A percentile compares a stretch with the other conserved stretches of the same genome.
These are phyloP conservation scores for Sanghuangporus sanghuang DNA, from an alignment of 1,284 basidiomycete species.

Conservation along the genomic window DNA sequence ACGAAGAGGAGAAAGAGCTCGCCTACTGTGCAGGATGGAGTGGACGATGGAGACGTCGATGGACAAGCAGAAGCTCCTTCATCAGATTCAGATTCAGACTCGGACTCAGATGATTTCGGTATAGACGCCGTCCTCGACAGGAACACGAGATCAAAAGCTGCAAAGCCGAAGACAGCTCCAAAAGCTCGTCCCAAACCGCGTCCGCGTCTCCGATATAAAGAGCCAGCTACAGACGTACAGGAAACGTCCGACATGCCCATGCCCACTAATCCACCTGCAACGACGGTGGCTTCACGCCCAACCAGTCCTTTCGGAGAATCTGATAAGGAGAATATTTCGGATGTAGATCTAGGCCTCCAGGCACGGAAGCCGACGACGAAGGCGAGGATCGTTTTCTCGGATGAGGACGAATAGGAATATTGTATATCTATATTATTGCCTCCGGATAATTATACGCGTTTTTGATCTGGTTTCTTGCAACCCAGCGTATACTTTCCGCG, in stretches of 20 bases:
- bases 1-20: conserved; percentile 7
- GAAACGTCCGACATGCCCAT: not conserved
- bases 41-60: not conserved
- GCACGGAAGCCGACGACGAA: conserved; percentile 7
- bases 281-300: not conserved
- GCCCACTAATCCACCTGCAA: not conserved
- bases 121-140: not conserved
- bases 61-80: not conserved
- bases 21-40: not conserved
- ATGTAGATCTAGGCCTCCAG: not conserved
- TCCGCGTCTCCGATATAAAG: not conserved
- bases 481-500: too few relatives aligned
- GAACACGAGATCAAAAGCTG: not conserved
- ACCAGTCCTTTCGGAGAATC: not conserved
- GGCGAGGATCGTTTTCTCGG: conserved; percentile 8
- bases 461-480: too few relatives aligned
- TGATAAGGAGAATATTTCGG: not conserved
- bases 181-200: conserved; percentile 2
- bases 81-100: conserved; percentile 4
- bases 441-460: too few relatives aligned
- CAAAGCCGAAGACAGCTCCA: not conserved
- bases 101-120: not conserved
- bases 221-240: not conserved
- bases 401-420: conserved; percentile 9
- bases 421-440: not conserved